Conservation (phyloP, 306 rosid species). For the Medicago ruthenica region DNA sequence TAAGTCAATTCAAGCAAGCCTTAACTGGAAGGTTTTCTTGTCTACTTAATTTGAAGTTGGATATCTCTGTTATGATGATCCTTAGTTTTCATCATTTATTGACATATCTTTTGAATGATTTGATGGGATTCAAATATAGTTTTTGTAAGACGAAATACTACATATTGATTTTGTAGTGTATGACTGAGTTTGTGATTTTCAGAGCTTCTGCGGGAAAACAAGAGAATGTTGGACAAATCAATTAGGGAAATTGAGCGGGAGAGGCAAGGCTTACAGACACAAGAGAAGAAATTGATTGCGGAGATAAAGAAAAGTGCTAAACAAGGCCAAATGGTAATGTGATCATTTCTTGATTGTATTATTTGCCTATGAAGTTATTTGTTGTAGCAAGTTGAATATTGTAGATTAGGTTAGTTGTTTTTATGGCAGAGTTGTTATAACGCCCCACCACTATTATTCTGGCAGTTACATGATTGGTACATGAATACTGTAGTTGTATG, state of each 20-base stretch:
- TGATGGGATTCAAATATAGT: neutral
- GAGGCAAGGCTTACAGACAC: conserved; percentile 84
- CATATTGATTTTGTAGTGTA: conserved; percentile 13
- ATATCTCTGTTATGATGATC: conserved; percentile 11
- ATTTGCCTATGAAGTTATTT: conserved; percentile 24
- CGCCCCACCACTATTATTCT: neutral
- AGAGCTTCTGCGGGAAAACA: conserved; percentile 97
- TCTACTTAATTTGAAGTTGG: conserved; percentile 7
- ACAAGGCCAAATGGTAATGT: conserved; percentile 97
- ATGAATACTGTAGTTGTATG: neutral
- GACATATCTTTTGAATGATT: neutral
- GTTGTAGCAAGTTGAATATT: conserved; percentile 4
- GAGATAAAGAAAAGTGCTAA: conserved; percentile 99
- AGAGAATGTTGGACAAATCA: conserved; percentile 97
- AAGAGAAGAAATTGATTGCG: conserved; percentile 86
- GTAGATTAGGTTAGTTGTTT: conserved; percentile 1
- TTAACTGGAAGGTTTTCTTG: too few species aligned
- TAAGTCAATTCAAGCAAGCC: neutral
- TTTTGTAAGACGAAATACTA: neutral
- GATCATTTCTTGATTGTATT: conserved; percentile 15
- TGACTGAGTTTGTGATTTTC: conserved; percentile 46
- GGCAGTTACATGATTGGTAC: neutral
- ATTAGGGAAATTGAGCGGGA: conserved; percentile 97
- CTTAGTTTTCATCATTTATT: conserved; percentile 7
- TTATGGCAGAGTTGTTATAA: neutral